phyloP scores from a whole-genome alignment of 345 rosid genomes.

The Acer negundo region DNA sequence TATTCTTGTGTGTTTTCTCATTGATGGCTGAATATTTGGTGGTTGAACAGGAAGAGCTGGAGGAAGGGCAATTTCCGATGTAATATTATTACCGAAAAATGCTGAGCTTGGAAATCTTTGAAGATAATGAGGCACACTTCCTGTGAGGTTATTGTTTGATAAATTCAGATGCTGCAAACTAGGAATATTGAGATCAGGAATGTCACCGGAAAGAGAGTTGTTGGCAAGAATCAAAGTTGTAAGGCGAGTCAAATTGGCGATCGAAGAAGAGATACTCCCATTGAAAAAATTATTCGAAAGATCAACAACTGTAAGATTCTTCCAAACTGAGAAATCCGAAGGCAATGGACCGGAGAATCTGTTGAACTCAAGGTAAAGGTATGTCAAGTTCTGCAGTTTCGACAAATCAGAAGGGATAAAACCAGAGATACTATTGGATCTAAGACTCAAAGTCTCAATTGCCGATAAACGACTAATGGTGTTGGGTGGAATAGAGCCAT shows the following conservation, averaged over 20 bases:
- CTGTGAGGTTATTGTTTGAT: slow-evolving; percentile 69
- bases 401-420: slow-evolving; percentile 62
- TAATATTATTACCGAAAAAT: slow-evolving; percentile 64
- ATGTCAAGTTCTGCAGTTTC: slow-evolving; percentile 58
- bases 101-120: slow-evolving; percentile 64
- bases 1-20: slow-evolving; percentile 35
- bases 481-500: slow-evolving; percentile 51
- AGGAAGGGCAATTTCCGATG: slow-evolving; percentile 37
- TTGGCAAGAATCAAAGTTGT: slow-evolving; percentile 56
- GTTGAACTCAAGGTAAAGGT: slow-evolving; percentile 71
- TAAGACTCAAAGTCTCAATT: slow-evolving; percentile 63
- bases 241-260: slow-evolving; percentile 52
- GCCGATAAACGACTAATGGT: slow-evolving; percentile 63
- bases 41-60: slow-evolving; percentile 43
- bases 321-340: slow-evolving; percentile 65
- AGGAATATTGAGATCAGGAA: slow-evolving; percentile 58
- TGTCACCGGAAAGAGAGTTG: slow-evolving; percentile 71
- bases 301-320: slow-evolving; percentile 54
- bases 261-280: slow-evolving; percentile 61
- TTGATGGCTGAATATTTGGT: slow-evolving; percentile 36
- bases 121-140: slow-evolving; percentile 62
- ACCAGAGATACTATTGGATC: slow-evolving; percentile 75
- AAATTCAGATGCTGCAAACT: slow-evolving; percentile 59
- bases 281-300: slow-evolving; percentile 65
- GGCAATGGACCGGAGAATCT: slow-evolving; percentile 68